Evolutionary conservation across 306 rosid genomes (phyloP), one percentile per base, ranked within the genome.

Genomic region (Heteromeles arbutifolia): DNA sequence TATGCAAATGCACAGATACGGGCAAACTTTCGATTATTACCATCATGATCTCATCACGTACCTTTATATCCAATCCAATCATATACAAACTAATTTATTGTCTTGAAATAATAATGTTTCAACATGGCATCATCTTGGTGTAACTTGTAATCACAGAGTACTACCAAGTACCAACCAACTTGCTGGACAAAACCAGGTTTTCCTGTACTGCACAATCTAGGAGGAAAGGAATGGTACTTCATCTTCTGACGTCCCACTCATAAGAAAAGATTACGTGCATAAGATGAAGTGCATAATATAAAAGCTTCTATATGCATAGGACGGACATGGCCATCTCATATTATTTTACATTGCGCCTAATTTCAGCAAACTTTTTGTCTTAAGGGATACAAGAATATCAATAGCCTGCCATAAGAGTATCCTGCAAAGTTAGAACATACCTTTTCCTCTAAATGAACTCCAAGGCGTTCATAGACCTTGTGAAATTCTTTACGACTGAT

Each of bases 401-500:
- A 37, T 6, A 56, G 66, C 28, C 31, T 29, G 29, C n/a, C 9
- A 4, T 13, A 24, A 31, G 67, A 72, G 17, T 54, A 72, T 26
- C 48, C 50, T 13, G 50, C 65, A 19, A 76, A 59, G 29, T 32
- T 24, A 64, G 31, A 67, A 72, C 77, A 56, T 63, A 96, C 98
- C 97, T 75, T 96, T 71, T 92, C 99, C 83, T 95, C 97, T 85
- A 92, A 76, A 65, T 71, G 81, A 79, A 89, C 84, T 62, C 97
- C 92, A 74, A 95, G 96, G 53, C 96, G 89, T 76, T 90, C 82
- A 84, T 95, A 95, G 76, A 95, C 97, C 86, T 37, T 86, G 67
- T 95, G 83, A 72, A 90, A 95, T 80, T 95, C 99, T 76, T 82
- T 90, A 75, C 96, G 87, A 78, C 99, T 92, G 81, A 92, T 83